phyloP scores from a whole-genome alignment of 2,329 filamentous ascomycete species.

The Aaosphaeria pasadenensis region DNA sequence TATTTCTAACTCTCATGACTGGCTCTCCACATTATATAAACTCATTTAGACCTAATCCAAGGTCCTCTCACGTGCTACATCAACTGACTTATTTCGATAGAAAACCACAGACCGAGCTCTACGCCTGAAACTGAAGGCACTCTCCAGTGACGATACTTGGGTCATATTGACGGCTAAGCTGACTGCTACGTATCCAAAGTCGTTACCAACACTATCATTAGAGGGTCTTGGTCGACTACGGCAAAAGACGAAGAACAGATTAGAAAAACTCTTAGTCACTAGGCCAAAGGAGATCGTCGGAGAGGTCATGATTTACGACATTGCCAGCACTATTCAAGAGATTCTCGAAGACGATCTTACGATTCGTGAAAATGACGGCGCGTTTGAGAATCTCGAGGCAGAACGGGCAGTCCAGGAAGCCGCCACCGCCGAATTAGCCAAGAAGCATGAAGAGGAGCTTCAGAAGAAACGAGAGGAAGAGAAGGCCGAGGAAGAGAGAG shows the following conservation, averaged over 20 bases:
- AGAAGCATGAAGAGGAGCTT: conserved; percentile 41
- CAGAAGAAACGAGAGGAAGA: conserved; percentile 43
- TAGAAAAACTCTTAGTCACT: conserved; percentile 66
- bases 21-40: not conserved
- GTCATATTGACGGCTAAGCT: conserved; percentile 75
- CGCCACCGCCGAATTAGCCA: conserved; percentile 59
- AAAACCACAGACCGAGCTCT: conserved; percentile 79
- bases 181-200: conserved; percentile 88
- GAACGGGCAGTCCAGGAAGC: conserved; percentile 83
- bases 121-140: conserved; percentile 73
- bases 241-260: conserved; percentile 67
- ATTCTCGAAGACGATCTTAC: conserved; percentile 83
- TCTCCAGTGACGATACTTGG: conserved; percentile 67
- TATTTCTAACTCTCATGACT: not conserved
- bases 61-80: not conserved
- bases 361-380: conserved; percentile 69
- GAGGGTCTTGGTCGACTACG: conserved; percentile 64
- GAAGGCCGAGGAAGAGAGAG: conserved; percentile 65
- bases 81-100: conserved; percentile 35
- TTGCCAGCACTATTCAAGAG: conserved; percentile 60
- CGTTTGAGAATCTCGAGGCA: conserved; percentile 82
- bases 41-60: not conserved
- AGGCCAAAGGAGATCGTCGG: conserved; percentile 64
- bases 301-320: conserved; percentile 64
- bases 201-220: conserved; percentile 68